A percentile compares a stretch with the other conserved stretches of the same genome.
These are phyloP conservation scores for Ustilago loliicola DNA, from an alignment of 1,284 basidiomycete species.

Conservation along the genomic window DNA sequence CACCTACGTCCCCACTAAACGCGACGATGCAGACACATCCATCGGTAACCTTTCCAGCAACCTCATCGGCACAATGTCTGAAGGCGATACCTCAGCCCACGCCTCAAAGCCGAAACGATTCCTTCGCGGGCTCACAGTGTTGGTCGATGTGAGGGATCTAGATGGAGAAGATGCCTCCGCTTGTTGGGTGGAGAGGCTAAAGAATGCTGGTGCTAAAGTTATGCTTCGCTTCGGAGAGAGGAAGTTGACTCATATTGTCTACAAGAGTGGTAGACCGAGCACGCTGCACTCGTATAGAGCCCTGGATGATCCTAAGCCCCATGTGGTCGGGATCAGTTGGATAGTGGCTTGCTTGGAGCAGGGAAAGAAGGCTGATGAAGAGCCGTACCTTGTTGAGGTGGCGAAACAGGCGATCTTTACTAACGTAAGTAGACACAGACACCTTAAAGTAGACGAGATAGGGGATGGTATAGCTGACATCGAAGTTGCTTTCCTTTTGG, in stretches of 20 bases:
- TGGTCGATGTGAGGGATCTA: conserved; percentile 63
- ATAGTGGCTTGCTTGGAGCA: conserved; percentile 56
- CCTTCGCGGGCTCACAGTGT: conserved; percentile 56
- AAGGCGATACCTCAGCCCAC: conserved; percentile 11
- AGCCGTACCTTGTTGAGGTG: conserved; percentile 62
- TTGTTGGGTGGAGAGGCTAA: conserved; percentile 59
- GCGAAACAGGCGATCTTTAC: conserved; percentile 63
- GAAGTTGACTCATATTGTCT: conserved; percentile 62
- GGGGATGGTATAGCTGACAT: background rate
- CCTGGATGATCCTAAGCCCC: conserved; percentile 48
- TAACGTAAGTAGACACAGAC: conserved; percentile 41
- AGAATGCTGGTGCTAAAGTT: conserved; percentile 59
- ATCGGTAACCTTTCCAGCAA: conserved; percentile 38
- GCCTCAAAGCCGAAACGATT: conserved; percentile 29
- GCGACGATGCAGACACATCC: conserved; percentile 45
- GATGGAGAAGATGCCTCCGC: conserved; percentile 62
- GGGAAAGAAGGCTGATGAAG: conserved; percentile 53
- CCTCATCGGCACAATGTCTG: conserved; percentile 15
- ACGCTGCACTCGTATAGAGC: conserved; percentile 58
- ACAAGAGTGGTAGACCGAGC: conserved; percentile 59
- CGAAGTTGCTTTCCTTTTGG: background rate
- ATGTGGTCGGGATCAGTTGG: conserved; percentile 64
- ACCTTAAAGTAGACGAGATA: background rate
- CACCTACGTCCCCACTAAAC: conserved; percentile 44
- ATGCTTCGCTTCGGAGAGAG: conserved; percentile 47